phyloP scores from a whole-genome alignment of 2,329 filamentous ascomycete species.

The Ophidiomyces ophidiicola region DNA sequence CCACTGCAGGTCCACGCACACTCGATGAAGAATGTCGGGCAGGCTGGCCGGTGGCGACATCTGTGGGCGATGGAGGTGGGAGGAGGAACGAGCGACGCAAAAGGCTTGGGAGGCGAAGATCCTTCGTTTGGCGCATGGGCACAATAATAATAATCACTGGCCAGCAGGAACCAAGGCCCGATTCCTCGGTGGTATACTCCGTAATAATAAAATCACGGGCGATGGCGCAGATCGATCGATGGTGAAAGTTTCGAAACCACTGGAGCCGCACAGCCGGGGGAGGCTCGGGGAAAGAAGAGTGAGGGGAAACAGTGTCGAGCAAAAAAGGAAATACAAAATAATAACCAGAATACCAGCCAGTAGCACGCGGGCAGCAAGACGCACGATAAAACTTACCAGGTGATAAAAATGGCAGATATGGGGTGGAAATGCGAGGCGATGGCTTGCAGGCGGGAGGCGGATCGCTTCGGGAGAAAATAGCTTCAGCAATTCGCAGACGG shows the following conservation, averaged over 20 bases:
- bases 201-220: not conserved
- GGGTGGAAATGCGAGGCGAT: not conserved
- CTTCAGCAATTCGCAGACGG: not conserved
- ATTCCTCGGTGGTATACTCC: too few species aligned
- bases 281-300: not conserved
- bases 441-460: not conserved
- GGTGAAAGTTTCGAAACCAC: conserved; percentile 11
- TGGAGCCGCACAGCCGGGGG: not conserved
- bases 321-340: conserved; percentile 1
- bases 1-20: conserved; percentile 1
- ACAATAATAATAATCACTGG: conserved; percentile 1
- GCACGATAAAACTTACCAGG: conserved; percentile 6
- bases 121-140: not conserved
- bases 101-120: not conserved
- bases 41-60: conserved; percentile 4
- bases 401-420: conserved; percentile 3
- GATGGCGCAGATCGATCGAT: conserved; percentile 3
- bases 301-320: not conserved
- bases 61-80: not conserved
- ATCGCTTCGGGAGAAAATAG: not conserved
- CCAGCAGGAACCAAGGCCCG: conserved; percentile 1
- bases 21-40: not conserved
- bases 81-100: not conserved
- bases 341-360: not conserved
- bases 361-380: not conserved